Percentiles rank a stretch among this genome's conserved stretches.
Conservation (phyloP, 768 basidiomycete genomes). For the Termitomyces eurrhizus region DNA sequence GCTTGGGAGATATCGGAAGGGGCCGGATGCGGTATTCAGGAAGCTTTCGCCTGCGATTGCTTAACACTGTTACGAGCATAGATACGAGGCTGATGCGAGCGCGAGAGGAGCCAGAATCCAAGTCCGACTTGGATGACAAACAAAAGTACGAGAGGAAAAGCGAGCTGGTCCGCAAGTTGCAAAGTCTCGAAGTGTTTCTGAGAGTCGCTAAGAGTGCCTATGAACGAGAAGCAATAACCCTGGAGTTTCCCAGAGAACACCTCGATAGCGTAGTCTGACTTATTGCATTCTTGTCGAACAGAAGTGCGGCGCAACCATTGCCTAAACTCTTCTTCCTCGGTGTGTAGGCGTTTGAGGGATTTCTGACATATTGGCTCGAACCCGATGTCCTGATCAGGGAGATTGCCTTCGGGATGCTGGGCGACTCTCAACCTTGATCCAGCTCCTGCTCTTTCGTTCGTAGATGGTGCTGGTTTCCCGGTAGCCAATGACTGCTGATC, state of each 20-base stretch:
- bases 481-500: background rate
- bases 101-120: background rate
- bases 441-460: background rate
- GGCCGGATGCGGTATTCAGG: background rate
- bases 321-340: conserved; percentile 4
- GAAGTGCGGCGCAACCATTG: background rate
- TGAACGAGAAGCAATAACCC: background rate
- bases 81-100: background rate
- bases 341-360: background rate
- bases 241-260: background rate
- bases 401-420: background rate
- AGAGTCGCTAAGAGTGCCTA: background rate
- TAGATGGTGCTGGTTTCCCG: background rate
- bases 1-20: background rate
- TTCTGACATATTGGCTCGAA: background rate
- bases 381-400: background rate
- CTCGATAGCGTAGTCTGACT: background rate
- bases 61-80: background rate
- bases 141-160: background rate
- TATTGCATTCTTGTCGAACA: background rate
- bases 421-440: background rate
- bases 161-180: background rate
- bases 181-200: background rate
- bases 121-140: background rate
- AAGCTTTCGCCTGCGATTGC: background rate